Evolutionary conservation across 2,329 filamentous ascomycete species (phyloP).

Genomic region (Diaporthe citriasiana): DNA sequence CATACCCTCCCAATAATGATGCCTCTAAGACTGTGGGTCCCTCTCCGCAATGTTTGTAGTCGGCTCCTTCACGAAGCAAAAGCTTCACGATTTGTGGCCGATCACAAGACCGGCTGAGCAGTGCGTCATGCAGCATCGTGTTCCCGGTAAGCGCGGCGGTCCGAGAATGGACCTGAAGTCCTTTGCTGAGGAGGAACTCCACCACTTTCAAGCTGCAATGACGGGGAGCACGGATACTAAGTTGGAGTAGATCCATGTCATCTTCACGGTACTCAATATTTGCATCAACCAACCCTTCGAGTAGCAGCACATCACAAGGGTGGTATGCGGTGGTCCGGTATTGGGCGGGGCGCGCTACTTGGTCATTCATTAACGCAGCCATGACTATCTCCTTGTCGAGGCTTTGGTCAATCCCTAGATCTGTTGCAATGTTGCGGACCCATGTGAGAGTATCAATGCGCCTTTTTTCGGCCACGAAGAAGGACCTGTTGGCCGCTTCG

Average conservation of each 20-base stretch:
- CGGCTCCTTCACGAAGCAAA: neutral
- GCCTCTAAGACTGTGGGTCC: neutral
- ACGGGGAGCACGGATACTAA: neutral
- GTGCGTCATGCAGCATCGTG: neutral
- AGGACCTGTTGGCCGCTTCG: too few species aligned
- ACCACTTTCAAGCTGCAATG: neutral
- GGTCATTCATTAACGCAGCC: neutral
- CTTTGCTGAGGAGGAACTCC: neutral
- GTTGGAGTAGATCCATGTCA: neutral
- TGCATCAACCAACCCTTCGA: neutral
- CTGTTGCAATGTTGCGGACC: neutral
- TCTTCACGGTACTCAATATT: neutral
- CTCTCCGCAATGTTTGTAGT: neutral
- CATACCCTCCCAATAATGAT: neutral
- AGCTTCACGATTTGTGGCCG: neutral
- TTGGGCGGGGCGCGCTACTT: too few species aligned
- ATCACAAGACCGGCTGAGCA: neutral
- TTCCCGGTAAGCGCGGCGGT: neutral
- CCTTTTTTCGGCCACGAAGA: neutral
- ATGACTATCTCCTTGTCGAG: neutral
- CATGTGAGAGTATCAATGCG: neutral
- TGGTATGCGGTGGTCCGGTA: neutral
- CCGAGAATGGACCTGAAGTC: neutral
- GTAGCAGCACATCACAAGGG: neutral
- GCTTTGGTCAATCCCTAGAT: rapidly evolving